A percentile compares a stretch with the other conserved stretches of the same genome.
Conservation (phyloP, 306 rosid species). For the Alnus rubra region DNA sequence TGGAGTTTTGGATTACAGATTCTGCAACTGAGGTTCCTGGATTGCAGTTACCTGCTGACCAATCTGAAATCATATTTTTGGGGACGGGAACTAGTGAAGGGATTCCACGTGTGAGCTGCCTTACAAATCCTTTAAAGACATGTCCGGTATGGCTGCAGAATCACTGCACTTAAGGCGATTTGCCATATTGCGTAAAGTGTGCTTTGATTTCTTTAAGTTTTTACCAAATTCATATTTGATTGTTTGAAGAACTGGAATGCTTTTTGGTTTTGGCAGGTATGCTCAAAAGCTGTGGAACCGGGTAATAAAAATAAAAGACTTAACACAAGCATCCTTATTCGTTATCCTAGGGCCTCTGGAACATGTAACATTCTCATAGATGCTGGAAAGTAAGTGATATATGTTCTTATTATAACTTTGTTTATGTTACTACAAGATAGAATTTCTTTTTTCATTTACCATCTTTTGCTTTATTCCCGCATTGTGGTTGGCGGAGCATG, state of each 20-base stretch:
- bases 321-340: constrained; percentile 86
- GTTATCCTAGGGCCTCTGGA: constrained; percentile 55
- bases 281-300: constrained; percentile 71
- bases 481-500: constrained; percentile 2
- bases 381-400: constrained; percentile 81
- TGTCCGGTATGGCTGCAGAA: constrained; percentile 53
- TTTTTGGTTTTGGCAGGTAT: constrained; percentile 49
- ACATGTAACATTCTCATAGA: constrained; percentile 67
- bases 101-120: constrained; percentile 85
- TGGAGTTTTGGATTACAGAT: constrained; percentile 26
- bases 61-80: constrained; percentile 65
- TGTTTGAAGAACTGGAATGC: constrained; percentile 13
- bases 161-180: constrained; percentile 8
- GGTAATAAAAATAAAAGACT: constrained; percentile 82
- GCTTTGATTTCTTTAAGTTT: constrained; percentile 17
- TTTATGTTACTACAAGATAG: constrained; percentile 1
- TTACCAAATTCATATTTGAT: neutral
- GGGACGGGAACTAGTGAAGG: constrained; percentile 99
- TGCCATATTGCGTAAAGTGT: constrained; percentile 13
- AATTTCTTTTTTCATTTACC: constrained; percentile 2
- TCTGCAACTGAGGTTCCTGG: constrained; percentile 36
- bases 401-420: neutral
- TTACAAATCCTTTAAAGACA: constrained; percentile 69
- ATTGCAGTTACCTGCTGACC: constrained; percentile 31
- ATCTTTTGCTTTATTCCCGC: neutral